Conservation (phyloP, 139 green algal genomes). For the Parachlorella kessleri region DNA sequence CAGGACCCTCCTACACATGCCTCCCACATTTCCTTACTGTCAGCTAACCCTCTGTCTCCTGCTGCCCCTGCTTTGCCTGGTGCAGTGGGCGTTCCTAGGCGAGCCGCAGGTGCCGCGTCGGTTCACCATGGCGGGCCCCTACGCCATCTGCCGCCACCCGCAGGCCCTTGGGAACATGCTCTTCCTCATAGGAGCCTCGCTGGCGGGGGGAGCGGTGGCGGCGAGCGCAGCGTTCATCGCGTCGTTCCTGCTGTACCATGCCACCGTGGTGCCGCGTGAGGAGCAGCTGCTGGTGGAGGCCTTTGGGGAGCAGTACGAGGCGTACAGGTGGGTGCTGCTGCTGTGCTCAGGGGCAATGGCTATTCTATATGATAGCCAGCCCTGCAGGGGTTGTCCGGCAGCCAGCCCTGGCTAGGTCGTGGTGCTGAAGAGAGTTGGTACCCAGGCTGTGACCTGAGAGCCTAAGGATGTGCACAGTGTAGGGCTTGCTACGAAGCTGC, state of each 20-base stretch:
- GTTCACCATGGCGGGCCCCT: slow-evolving; percentile 30
- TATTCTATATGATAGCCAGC: too few species aligned
- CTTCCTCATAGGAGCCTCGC: slow-evolving; percentile 32
- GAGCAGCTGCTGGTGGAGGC: slow-evolving; percentile 38
- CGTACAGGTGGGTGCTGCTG: background rate
- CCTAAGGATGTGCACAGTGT: too few species aligned
- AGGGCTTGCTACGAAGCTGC: too few species aligned
- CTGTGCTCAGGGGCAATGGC: too few species aligned
- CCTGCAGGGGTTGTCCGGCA: too few species aligned
- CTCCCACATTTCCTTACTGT: too few species aligned
- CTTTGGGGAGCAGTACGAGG: slow-evolving; percentile 25
- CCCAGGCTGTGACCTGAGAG: background rate
- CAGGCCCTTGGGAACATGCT: slow-evolving; percentile 44
- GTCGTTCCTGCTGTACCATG: slow-evolving; percentile 31
- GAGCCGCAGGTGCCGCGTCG: slow-evolving; percentile 18
- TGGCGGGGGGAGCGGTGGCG: slow-evolving; percentile 33
- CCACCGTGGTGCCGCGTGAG: slow-evolving; percentile 26
- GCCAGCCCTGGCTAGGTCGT: background rate
- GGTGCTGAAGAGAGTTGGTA: background rate
- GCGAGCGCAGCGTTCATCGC: slow-evolving; percentile 20
- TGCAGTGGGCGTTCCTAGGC: slow-evolving; percentile 39
- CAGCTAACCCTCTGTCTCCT: too few species aligned
- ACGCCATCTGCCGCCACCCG: slow-evolving; percentile 39
- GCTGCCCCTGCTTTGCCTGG: background rate
- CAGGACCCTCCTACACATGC: too few species aligned